phyloP scores from a whole-genome alignment of 2,329 filamentous ascomycete species.

The Trichoderma afroharzianum region DNA sequence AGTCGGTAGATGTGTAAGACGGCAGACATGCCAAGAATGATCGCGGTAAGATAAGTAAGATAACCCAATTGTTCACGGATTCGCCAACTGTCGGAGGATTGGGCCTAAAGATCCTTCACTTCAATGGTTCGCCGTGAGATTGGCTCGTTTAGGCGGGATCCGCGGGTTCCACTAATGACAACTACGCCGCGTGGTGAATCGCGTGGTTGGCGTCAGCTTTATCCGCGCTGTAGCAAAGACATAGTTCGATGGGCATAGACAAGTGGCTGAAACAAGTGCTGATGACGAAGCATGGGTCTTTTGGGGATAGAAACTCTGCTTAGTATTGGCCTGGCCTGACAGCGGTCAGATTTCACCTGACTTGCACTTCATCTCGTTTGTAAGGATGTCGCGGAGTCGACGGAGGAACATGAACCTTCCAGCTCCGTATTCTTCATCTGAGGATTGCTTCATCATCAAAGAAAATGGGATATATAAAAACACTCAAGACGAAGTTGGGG shows the following conservation, averaged over 20 bases:
- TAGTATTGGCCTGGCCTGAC: neutral
- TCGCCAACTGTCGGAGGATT: neutral
- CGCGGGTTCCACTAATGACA: constrained; percentile 1
- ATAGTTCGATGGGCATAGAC: neutral
- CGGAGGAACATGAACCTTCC: neutral
- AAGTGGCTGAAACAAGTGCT: constrained; percentile 13
- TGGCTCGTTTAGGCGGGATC: neutral
- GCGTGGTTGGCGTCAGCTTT: neutral
- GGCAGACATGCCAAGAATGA: neutral
- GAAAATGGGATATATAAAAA: constrained; percentile 10
- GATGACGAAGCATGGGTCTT: neutral
- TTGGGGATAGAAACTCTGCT: neutral
- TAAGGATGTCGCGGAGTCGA: neutral
- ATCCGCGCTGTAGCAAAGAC: neutral
- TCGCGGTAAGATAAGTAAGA: too few relatives aligned
- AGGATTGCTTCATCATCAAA: neutral
- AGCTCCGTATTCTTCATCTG: neutral
- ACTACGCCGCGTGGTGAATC: neutral
- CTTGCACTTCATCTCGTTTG: neutral
- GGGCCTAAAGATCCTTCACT: neutral
- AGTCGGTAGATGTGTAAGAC: neutral
- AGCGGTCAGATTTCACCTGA: neutral
- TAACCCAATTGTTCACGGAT: neutral
- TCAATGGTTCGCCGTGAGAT: neutral
- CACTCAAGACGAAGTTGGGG: neutral